Evolutionary conservation across 106 monocot species (phyloP).

Genomic region (Xerophyta viscosa): DNA sequence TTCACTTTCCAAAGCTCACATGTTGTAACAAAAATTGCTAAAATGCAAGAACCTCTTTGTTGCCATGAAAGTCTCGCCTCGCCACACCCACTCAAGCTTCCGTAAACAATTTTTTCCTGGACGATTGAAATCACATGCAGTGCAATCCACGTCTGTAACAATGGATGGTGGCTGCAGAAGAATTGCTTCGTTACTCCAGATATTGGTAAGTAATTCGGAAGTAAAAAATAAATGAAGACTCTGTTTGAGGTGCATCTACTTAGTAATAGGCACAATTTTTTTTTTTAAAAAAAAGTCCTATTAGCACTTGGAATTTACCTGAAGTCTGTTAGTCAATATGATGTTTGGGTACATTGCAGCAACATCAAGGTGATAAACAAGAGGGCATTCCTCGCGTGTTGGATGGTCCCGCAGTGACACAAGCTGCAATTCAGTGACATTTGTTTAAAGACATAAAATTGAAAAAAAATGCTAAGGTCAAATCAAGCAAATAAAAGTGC

Average conservation of each 20-base stretch:
- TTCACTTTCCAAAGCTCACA: neutral
- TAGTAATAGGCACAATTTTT: too few species aligned
- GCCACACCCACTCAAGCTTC: slow-evolving; percentile 99
- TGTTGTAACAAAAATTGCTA: neutral
- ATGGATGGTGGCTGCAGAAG: slow-evolving; percentile 82
- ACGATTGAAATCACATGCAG: slow-evolving; percentile 98
- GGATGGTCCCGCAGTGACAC: slow-evolving; percentile 67
- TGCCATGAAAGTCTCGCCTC: slow-evolving; percentile 87
- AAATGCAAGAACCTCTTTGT: slow-evolving; percentile 76
- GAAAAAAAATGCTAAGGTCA: too few species aligned
- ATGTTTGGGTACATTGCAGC: slow-evolving; percentile 99
- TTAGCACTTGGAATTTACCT: slow-evolving; percentile 65
- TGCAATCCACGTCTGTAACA: slow-evolving; percentile 90
- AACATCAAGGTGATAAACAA: slow-evolving; percentile 99
- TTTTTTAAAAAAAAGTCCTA: too few species aligned
- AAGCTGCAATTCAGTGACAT: slow-evolving; percentile 83
- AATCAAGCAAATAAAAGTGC: too few species aligned
- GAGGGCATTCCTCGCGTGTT: slow-evolving; percentile 62
- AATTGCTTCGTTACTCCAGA: too few species aligned
- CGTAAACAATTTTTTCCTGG: slow-evolving; percentile 95
- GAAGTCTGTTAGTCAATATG: slow-evolving; percentile 96
- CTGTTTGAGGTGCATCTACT: too few species aligned
- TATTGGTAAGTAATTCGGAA: too few species aligned
- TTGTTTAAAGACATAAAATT: neutral
- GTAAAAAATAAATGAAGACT: too few species aligned